Evolutionary conservation across 1,139 yeast species (phyloP), one percentile per base, ranked within the genome.

Genomic region (Blastobotrys serpentis): DNA sequence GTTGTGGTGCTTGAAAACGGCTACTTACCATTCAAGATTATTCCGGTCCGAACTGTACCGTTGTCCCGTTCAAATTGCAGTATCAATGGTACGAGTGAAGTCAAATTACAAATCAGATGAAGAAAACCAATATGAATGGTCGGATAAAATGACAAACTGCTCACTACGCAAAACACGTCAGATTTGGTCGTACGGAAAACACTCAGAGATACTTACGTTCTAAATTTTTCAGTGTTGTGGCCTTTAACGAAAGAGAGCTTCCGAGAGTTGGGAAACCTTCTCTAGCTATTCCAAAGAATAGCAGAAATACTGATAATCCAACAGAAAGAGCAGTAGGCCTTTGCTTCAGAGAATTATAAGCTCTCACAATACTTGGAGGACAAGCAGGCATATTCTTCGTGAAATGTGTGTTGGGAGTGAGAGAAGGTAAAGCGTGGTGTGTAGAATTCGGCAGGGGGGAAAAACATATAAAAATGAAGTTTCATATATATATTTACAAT

Each of bases 21-120:
- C 8, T 7, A 54, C 59, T 39, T 48, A 61, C 68, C 56, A 64
- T 88, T 87, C 51, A 90, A 72, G 17, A 89, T 83, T 46, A 90
- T 74, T 1, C 95, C 97, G 1, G 97, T 86, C 63, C 86, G 80
- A 1, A 90, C 83, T 0, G 98, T 89, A 7, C 98, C 98, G 59
- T 88, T 85, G 23, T 71, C 66, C 47, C 74, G 71, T 69, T 90
- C 98, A 66, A 83, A 89, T 47, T 58, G 51, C 17, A 77, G 73
- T 25, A 86, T 71, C 62, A 89, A 69, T 4, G 90, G 88, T 0
- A 81, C 69, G 42, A 88, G 64, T 0, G 84, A 77, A 40, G 80
- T 53, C n/a, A 79, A 56, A 63, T 87, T 87, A 59, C 86, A 67
- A 2, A 78, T 49, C 68, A 90, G 71, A 65, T 88, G 96, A 48